Base-by-base conservation (phyloP, 371 early-diverging fungal species). In the Mortierella sp. region DNA sequence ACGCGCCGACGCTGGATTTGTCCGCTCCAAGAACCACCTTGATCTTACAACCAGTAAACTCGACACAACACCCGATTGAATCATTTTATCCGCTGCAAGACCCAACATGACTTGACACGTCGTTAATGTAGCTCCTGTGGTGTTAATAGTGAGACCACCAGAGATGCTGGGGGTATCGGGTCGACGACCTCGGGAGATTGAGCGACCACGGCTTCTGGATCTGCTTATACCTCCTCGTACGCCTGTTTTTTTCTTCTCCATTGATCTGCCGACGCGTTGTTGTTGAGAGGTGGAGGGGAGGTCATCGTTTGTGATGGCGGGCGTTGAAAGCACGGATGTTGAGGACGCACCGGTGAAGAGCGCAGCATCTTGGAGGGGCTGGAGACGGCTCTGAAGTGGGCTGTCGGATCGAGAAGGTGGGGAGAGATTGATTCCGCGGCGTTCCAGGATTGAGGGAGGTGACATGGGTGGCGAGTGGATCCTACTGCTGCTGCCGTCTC, bases 71-170 rank as follows among this genome's bases (percentile, higher is more conserved):
- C 80, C 70, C 0, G 83, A 79, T 19, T 83, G 83, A 31, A 83
- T 77, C 77, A 83, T 75, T 42, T 47, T 79, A 38, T 83, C 83
- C 8, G 83, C 83, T 1, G 77, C 74, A 2, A 83, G 21, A 13
- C 83, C 83, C 28, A 83, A 38, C 77, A 83, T 83, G 0, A 77
- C 70, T 28, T 83, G 83, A 38, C 83, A 83, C 7, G 83, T 83
- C 48, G 83, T 83, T 52, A 75, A 44, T 11, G 60, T 47, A 31
- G 7, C 38, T 6, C 38, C 65, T 4, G 9, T 7, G 10, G 38
- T 11, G 48, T 48, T 24, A 42, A 0, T 7, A 31, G 7, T 26
- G 50, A 28, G 28, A n/a, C n/a, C 4, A 50, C n/a, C 28, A 11
- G 24, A 21, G 28, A 31, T 5, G 24, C 76, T 26, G 1, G 73